Base-by-base conservation (phyloP, 108 stramenopile genomes). In the Nannochloropsis salina region DNA sequence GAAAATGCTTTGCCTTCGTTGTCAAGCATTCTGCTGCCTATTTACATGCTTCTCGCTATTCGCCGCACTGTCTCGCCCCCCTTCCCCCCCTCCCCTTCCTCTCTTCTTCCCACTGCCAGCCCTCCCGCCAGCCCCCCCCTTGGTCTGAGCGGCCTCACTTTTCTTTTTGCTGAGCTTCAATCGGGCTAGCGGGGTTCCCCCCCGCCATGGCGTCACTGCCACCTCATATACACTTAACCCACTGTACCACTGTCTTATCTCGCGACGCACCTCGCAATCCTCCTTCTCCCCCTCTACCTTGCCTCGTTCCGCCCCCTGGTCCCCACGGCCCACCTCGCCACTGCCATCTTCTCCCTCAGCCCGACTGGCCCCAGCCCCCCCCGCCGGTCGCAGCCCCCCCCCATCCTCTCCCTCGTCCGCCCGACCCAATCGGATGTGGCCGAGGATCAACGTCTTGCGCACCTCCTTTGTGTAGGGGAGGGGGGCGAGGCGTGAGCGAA, bases 141-240 rank as follows among this genome's bases (percentile, higher is more conserved):
- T 3, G n/a, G 3, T n/a, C 6, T 74, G 61, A 74, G 61, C 61
- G 3, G 61, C 61, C 3, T 74, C n/a, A 1, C 61, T n/a, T 8
- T 74, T 74, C n/a, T 74, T 15, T n/a, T 74, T 74, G 61, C 61
- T 74, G 20, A 74, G 15, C 61, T 74, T 74, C 20, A 3, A n/a
- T n/a, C 61, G 61, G 61, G 61, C 61, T 74, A 74, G n/a, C 61
- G 61, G 61, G 20, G 61, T 74, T n/a, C 61, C 61, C n/a, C 20
- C 61, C 61, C 61, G 15, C 61, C 61, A 74, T 3, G 61, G 61
- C n/a, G 61, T 74, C 3, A 74, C 61, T 15, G 61, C 61, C 61
- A 74, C 61, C n/a, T 74, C 61, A 74, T 74, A 74, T 6, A 74
- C 61, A 74, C 61, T 74, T n/a, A 74, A 8, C 2, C 61, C 61